Conservation (phyloP, 768 basidiomycete genomes). For the Baorangia bicolor region DNA sequence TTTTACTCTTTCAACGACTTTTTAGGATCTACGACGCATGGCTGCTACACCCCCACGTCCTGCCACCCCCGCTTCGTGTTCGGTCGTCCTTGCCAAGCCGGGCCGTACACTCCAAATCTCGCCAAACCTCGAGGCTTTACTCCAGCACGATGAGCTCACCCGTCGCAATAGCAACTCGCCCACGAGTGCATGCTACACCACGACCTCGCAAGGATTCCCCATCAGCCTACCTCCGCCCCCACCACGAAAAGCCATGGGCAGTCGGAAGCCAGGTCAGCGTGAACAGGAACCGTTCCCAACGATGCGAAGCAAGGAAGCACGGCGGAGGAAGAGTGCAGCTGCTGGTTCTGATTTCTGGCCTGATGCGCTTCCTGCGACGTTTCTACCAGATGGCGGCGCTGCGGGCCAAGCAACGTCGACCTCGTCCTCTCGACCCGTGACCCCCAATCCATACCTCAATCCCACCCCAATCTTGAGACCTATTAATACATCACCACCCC, state of each 20-base stretch:
- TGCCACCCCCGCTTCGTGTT: slow-evolving; percentile 10
- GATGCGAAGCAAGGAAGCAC: slow-evolving; percentile 17
- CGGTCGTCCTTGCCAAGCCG: not conserved
- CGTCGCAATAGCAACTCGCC: slow-evolving; percentile 33
- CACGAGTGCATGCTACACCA: slow-evolving; percentile 11
- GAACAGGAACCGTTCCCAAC: slow-evolving; percentile 18
- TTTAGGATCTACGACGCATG: slow-evolving; percentile 9
- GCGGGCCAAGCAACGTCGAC: slow-evolving; percentile 2
- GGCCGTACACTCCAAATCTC: slow-evolving; percentile 47
- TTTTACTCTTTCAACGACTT: not conserved
- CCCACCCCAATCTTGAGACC: slow-evolving; percentile 30
- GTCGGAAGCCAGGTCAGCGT: slow-evolving; percentile 13
- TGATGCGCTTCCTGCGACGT: slow-evolving; percentile 11
- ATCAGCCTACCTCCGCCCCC: slow-evolving; percentile 36
- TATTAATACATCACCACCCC: slow-evolving; percentile 3
- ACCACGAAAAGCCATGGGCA: slow-evolving; percentile 22
- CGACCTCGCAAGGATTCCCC: slow-evolving; percentile 17
- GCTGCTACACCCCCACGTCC: slow-evolving; percentile 23
- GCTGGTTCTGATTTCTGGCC: slow-evolving; percentile 27
- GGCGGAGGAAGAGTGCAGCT: slow-evolving; percentile 10
- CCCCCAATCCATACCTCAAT: slow-evolving; percentile 38
- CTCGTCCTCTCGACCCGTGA: slow-evolving; percentile 20
- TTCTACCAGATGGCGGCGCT: not conserved
- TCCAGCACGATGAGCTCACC: slow-evolving; percentile 56
- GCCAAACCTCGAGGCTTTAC: slow-evolving; percentile 56